phyloP scores from a whole-genome alignment of 2,329 filamentous ascomycete species.

The Monilinia vaccinii-corymbosi region DNA sequence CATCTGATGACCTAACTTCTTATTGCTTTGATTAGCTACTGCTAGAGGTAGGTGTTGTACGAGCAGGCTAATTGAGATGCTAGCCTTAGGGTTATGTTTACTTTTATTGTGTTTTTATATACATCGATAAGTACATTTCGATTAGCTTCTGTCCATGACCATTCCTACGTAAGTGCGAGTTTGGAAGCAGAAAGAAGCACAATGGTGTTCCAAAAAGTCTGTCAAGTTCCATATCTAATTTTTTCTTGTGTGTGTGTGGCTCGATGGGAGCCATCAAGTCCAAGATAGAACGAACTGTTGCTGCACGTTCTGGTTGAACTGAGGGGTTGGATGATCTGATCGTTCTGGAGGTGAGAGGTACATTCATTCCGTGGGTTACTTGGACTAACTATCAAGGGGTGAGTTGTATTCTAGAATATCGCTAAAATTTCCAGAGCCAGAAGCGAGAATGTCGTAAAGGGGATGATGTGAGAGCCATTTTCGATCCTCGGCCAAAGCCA shows the following conservation, averaged over 20 bases:
- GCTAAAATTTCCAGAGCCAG: slow-evolving; percentile 5
- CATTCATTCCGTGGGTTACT: too few relatives aligned
- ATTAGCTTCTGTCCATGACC: too few relatives aligned
- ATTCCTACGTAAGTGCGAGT: not conserved
- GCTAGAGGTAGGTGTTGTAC: too few relatives aligned
- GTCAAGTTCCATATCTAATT: not conserved
- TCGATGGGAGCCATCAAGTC: not conserved
- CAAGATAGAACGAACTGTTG: not conserved
- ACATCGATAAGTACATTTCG: too few relatives aligned
- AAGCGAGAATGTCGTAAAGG: slow-evolving; percentile 21
- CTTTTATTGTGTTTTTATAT: too few relatives aligned
- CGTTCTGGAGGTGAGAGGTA: not conserved
- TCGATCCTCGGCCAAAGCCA: slow-evolving; percentile 34
- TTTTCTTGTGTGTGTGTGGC: not conserved
- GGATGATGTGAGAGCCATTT: slow-evolving; percentile 47
- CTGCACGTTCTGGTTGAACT: not conserved
- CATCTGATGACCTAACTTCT: not conserved
- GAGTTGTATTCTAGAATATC: slow-evolving; percentile 4
- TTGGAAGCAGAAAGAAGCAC: not conserved
- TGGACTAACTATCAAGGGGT: slow-evolving; percentile 20
- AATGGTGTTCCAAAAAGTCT: not conserved
- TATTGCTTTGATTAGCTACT: too few relatives aligned
- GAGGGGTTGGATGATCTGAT: not conserved
- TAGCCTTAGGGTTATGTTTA: too few relatives aligned
- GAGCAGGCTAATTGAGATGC: too few relatives aligned